phyloP scores from a whole-genome alignment of 306 rosid species.

The Sicyos edulis region DNA sequence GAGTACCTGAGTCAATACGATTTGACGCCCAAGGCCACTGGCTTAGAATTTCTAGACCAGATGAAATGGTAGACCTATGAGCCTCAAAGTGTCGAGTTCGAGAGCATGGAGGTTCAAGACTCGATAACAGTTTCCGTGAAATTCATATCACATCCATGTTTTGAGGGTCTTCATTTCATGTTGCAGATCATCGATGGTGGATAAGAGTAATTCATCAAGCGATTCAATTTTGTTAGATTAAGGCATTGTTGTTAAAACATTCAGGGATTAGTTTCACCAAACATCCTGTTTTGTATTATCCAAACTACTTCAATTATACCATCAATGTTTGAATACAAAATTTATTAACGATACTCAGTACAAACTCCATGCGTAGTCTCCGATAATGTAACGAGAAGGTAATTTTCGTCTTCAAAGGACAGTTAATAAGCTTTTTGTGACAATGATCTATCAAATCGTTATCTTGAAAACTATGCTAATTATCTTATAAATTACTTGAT shows the following conservation, averaged over 20 bases:
- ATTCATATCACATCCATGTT: neutral
- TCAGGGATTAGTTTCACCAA: conserved; percentile 10
- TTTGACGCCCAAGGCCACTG: conserved; percentile 63
- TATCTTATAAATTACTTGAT: conserved; percentile 14
- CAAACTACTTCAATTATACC: neutral
- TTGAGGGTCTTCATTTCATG: neutral
- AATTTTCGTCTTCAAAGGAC: neutral
- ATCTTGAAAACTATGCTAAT: conserved; percentile 14
- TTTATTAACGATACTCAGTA: neutral
- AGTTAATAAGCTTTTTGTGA: neutral
- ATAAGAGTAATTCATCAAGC: neutral
- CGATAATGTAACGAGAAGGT: neutral
- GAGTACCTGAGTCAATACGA: conserved; percentile 60
- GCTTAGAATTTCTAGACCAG: conserved; percentile 63
- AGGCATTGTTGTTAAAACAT: neutral
- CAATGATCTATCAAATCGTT: neutral
- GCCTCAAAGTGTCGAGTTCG: neutral
- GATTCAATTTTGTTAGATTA: neutral
- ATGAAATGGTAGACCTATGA: conserved; percentile 22
- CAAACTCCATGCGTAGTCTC: neutral
- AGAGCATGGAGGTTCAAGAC: neutral
- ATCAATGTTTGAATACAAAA: neutral
- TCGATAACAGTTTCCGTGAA: too few species aligned
- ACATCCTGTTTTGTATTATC: neutral
- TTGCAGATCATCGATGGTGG: neutral